Evolutionary conservation across 2,329 filamentous ascomycete genomes (phyloP), one percentile per base, ranked within the genome.

Genomic region (Aphanoascus verrucosus): DNA sequence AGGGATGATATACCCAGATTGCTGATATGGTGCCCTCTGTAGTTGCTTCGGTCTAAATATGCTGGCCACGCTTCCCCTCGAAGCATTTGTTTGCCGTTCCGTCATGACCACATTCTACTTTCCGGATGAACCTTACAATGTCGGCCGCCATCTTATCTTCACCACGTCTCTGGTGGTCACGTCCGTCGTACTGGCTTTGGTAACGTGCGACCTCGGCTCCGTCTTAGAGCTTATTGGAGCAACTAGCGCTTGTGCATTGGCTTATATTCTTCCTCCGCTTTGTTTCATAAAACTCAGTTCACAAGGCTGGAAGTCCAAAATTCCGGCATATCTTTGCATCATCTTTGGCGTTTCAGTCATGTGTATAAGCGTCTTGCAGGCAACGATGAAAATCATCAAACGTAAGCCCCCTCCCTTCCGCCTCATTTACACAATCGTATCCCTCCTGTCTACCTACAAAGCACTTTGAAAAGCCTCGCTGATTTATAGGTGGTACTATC

Each of bases 191-290:
- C 67, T 97, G 52, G 85, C 86, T 57, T 75, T 98, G 53, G 67
- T 94, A 56, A 97, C 90, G 0, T 97, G 93, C 71, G 93, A 98
- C 67, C 76, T 98, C 2, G 93, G 93, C 50, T 81, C 87, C 43
- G 91, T 98, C 1, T 96, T 98, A 65, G 93, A 98, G 73, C 76
- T 98, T 15, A 93, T 98, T 55, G 93, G 93, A 57, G 89, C 93
- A 5, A 98, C 93, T 35, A 94, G 87, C 66, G 93, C 93, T 2
- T 93, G 90, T 62, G 89, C 88, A 5, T 78, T 98, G 68, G 93
- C 93, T 0, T 98, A 97, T 67, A 95, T 98, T 47, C 73, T 98
- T 56, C 93, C 93, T 57, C 93, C 93, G 23, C 73, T 97, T 53
- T 98, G 93, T 71, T 98, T 93, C 69, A 86, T 98, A 65, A 95